phyloP scores from a whole-genome alignment of 2,329 filamentous ascomycete species.

The Pseudogymnoascus sp. region DNA sequence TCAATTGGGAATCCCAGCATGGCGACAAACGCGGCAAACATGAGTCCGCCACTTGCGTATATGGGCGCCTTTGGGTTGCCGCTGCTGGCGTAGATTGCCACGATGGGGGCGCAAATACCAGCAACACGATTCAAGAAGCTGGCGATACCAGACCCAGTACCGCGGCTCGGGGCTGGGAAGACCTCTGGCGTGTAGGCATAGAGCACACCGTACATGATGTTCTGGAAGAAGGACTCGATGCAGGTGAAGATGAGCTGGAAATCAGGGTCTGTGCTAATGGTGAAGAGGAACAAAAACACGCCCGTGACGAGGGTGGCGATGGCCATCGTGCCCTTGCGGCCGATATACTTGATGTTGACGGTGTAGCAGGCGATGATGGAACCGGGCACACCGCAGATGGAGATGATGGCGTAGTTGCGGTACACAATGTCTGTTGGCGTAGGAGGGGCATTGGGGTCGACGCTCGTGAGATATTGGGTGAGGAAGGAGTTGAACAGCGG shows the following conservation, averaged over 20 bases:
- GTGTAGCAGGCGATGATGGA: slow-evolving; percentile 66
- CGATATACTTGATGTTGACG: slow-evolving; percentile 57
- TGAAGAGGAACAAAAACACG: slow-evolving; percentile 58
- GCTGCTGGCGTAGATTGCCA: slow-evolving; percentile 44
- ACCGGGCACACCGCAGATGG: slow-evolving; percentile 67
- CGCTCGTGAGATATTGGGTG: slow-evolving; percentile 70
- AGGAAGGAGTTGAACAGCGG: slow-evolving; percentile 85
- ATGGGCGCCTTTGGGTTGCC: slow-evolving; percentile 46
- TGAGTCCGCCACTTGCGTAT: slow-evolving; percentile 48
- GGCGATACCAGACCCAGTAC: slow-evolving; percentile 63
- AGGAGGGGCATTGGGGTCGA: slow-evolving; percentile 29
- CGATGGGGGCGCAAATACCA: slow-evolving; percentile 59
- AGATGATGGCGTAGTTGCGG: slow-evolving; percentile 76
- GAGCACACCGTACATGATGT: slow-evolving; percentile 69
- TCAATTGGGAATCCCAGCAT: slow-evolving; percentile 56
- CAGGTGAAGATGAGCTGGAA: slow-evolving; percentile 59
- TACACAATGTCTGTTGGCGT: slow-evolving; percentile 48
- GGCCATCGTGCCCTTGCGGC: slow-evolving; percentile 65
- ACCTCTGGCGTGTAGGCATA: slow-evolving; percentile 73
- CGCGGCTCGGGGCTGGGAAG: slow-evolving; percentile 63
- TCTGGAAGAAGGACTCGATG: slow-evolving; percentile 62
- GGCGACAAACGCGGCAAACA: slow-evolving; percentile 49
- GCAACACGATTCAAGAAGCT: slow-evolving; percentile 62
- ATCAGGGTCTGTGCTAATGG: slow-evolving; percentile 45
- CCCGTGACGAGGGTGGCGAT: slow-evolving; percentile 59